Evolutionary conservation across 1,284 basidiomycete species (phyloP), one percentile per base, ranked within the genome.

Genomic region (Mycena citricolor): DNA sequence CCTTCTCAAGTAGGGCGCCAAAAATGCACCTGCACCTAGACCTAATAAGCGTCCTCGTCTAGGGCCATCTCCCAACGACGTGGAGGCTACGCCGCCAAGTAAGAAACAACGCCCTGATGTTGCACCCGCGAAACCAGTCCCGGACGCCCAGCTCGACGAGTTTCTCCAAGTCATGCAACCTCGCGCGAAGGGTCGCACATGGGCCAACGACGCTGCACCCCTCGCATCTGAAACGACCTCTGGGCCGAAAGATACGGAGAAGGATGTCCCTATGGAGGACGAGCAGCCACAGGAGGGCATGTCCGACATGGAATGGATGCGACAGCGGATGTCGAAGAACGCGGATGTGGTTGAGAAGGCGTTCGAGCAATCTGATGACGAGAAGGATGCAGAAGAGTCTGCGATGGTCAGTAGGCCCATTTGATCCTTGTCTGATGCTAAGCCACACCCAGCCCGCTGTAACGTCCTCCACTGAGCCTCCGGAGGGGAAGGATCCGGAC

Each of bases 301-400:
- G 44, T 83, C 83, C 1, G 86, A 87, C 57, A 56, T 87, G 53
- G 88, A 91, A 42, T 87, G 84, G 89, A 81, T 85, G 79, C 77
- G 65, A 63, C 76, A 67, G 55, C 77, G 79, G 55, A 83, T 84
- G 71, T 78, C 71, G 41, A 65, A 71, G 16, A 66, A 65, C 32
- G 64, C 76, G 34, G 72, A 79, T 45, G 59, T 54, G 0, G 62
- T 60, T 1, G 74, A 76, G 38, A 79, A 74, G 52, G 73, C 51
- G 0, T 83, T 79, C 51, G 73, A 81, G 51, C 81, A 83, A 54
- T 77, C 76, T 2, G 81, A 81, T 39, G 75, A 77, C 20, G 80
- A 80, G 33, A 65, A 67, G 14, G 61, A 57, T 19, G 52, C 25
- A 14, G 16, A 33, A 39, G 28, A 36, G 33, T 29, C 32, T n/a